phyloP scores from a whole-genome alignment of 805 yeast species.

The Candida ponderosae region DNA sequence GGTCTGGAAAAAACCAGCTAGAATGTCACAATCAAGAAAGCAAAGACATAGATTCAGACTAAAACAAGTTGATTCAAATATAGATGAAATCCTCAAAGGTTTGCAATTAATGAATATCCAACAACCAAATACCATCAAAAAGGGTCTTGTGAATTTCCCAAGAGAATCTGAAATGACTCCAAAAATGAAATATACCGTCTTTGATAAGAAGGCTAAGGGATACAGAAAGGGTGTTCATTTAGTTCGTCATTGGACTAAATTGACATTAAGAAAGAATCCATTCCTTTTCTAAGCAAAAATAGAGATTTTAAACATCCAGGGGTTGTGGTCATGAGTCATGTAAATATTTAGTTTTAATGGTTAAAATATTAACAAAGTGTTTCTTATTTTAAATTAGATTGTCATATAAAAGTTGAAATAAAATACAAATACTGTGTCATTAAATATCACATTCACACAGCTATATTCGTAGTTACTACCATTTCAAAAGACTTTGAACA shows the following conservation, averaged over 20 bases:
- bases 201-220: slow-evolving; percentile 61
- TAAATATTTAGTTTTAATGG: slow-evolving; percentile 6
- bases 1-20: slow-evolving; percentile 73
- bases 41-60: slow-evolving; percentile 78
- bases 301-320: no score
- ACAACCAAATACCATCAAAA: slow-evolving; percentile 28
- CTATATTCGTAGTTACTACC: no score
- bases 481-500: no score
- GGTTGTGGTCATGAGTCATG: slow-evolving; percentile 1
- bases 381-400: no score
- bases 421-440: no score
- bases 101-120: slow-evolving; percentile 25
- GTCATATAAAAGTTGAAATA: no score
- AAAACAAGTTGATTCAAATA: slow-evolving; percentile 71
- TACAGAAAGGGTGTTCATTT: slow-evolving; percentile 86
- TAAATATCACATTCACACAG: no score
- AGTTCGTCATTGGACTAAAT: slow-evolving; percentile 89
- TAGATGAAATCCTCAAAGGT: slow-evolving; percentile 54
- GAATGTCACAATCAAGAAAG: slow-evolving; percentile 75
- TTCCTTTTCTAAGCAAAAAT: slow-evolving; percentile 6
- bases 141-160: slow-evolving; percentile 44
- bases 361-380: no score
- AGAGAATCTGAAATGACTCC: slow-evolving; percentile 76
- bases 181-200: slow-evolving; percentile 81
- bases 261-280: slow-evolving; percentile 75